Base-by-base conservation (phyloP, 2,329 filamentous ascomycete genomes). In the Shiraia bambusicola region DNA sequence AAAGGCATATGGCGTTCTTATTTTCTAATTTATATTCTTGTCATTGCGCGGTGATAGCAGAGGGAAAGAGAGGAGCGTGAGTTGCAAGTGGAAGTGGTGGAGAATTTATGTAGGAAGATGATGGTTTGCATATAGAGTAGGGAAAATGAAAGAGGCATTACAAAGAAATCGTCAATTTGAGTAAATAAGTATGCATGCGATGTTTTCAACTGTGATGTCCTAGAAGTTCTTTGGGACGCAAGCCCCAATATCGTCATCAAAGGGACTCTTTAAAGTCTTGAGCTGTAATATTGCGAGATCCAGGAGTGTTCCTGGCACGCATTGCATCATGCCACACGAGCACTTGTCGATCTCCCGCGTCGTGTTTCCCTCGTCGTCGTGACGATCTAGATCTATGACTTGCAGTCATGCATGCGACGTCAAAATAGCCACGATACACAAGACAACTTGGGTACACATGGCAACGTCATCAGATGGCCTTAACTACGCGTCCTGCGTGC, bases 11-110 rank as follows among this genome's bases (percentile, higher is more conserved):
- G 52, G 52, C 50, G 52, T 56, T 56, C 39, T 5, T 22, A 52
- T 50, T 56, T 45, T 54, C 42, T 56, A 56, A 56, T 56, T 52
- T 56, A 35, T 54, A 52, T 52, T 54, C 44, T 50, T 40, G 32
- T 15, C 27, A 17, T 16, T 27, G 32, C 34, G 34, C 24, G 36
- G 14, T 16, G 24, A 30, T 28, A 36, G 33, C 15, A 22, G 26
- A 7, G 28, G 15, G 35, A 40, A 32, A 32, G 26, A 39, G 35
- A 19, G 16, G 14, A 31, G 24, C 22, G 35, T 25, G 42, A 41
- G 25, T 34, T 36, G 37, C 19, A 6, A 17, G 28, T 31, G 28
- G 29, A 10, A 40, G 38, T 34, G 26, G 12, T 15, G 26, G 17
- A 26, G 27, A 13, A 29, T 14, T 12, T n/a, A 30, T 34, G 40